Percentiles rank a stretch among this genome's conserved stretches.
These are phyloP conservation scores for Ogataea polymorpha DNA, from an alignment of 805 yeast genomes.

Conservation along the genomic window DNA sequence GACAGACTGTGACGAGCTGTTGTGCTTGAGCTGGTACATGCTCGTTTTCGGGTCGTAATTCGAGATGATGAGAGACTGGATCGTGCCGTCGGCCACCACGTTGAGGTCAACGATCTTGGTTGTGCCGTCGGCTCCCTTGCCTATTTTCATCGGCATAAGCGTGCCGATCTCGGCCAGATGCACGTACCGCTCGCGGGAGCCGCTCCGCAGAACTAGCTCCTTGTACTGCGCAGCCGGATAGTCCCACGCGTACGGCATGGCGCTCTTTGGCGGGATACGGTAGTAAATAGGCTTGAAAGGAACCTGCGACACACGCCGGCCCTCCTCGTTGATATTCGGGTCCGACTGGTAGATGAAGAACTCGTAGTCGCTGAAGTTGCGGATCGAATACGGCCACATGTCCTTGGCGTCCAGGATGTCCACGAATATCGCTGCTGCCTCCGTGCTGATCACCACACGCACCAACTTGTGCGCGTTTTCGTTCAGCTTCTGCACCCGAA, in stretches of 20 bases:
- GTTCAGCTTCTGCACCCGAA: constrained; percentile 64
- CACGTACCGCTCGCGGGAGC: constrained; percentile 71
- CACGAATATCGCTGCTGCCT: constrained; percentile 77
- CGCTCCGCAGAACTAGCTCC: constrained; percentile 70
- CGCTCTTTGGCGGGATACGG: constrained; percentile 81
- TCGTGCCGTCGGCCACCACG: constrained; percentile 95
- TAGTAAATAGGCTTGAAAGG: constrained; percentile 77
- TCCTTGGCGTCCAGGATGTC: constrained; percentile 68
- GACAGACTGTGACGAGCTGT: constrained; percentile 23
- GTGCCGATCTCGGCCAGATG: constrained; percentile 93
- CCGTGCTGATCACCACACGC: constrained; percentile 72
- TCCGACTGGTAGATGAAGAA: constrained; percentile 84
- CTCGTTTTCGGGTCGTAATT: constrained; percentile 78
- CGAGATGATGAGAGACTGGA: constrained; percentile 81
- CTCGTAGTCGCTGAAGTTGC: constrained; percentile 87
- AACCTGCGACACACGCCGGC: constrained; percentile 51
- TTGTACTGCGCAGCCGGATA: constrained; percentile 87
- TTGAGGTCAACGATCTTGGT: constrained; percentile 73
- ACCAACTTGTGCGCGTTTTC: constrained; percentile 62
- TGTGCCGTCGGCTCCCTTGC: constrained; percentile 38
- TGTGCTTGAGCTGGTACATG: constrained; percentile 55
- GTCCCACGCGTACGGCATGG: constrained; percentile 98
- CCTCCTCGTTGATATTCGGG: constrained; percentile 65
- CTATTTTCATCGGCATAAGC: constrained; percentile 78
- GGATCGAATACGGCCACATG: constrained; percentile 88